These are phyloP conservation scores for Colletotrichum coccodes DNA, from an alignment of 2,329 filamentous ascomycete species.

Conservation along the genomic window DNA sequence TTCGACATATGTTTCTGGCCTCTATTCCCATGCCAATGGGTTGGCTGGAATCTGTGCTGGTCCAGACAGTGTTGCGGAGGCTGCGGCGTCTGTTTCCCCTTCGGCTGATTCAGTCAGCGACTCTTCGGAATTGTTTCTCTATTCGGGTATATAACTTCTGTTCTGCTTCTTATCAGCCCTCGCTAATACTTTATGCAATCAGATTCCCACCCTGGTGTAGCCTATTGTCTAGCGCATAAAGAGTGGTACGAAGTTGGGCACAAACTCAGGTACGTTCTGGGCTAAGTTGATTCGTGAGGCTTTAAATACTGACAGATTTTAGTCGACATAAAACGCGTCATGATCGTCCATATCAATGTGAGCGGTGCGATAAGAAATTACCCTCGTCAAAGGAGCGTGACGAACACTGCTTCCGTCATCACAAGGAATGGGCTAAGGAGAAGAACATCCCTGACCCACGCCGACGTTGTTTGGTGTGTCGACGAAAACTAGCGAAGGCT, in stretches of 20 bases:
- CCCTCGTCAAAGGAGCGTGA: neutral
- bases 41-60: constrained; percentile 1
- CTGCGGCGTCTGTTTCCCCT: no score
- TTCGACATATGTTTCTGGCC: neutral
- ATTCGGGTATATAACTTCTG: neutral
- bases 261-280: neutral
- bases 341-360: neutral
- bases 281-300: no score
- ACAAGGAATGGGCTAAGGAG: neutral
- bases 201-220: neutral
- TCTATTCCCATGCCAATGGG: neutral
- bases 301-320: neutral
- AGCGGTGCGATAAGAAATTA: neutral
- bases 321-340: neutral
- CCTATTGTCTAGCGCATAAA: neutral
- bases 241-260: neutral
- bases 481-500: neutral
- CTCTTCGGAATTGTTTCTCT: neutral
- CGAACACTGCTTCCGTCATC: neutral
- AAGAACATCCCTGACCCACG: neutral
- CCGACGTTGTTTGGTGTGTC: neutral
- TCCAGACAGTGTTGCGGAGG: neutral
- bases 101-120: neutral
- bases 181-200: no score
- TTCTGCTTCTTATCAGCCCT: no score